Conservation (phyloP, 2,329 filamentous ascomycete species). For the Aureobasidium sp. region DNA sequence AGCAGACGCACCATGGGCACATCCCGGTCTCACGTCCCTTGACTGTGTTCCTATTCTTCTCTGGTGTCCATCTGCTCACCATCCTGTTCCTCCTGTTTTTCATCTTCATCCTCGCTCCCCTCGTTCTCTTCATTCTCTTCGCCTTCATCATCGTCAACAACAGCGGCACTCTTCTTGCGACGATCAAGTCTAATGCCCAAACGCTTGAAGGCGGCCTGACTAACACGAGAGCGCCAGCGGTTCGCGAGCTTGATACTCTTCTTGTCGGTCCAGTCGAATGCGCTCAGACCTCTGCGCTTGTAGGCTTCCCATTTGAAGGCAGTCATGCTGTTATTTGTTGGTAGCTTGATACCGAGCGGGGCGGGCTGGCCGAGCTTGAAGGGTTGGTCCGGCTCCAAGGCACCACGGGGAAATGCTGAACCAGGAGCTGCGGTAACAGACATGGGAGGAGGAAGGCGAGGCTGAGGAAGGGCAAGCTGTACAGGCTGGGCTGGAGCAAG, state of each 20-base stretch:
- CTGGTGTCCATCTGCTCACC: no score
- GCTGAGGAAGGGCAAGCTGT: neutral
- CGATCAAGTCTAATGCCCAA: neutral
- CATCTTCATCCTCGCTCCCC: no score
- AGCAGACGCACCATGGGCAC: no score
- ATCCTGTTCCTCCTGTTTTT: no score
- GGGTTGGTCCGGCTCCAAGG: neutral
- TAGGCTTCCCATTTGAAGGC: neutral
- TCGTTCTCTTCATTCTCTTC: neutral
- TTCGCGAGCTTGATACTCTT: neutral
- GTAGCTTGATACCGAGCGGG: neutral
- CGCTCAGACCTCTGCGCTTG: neutral
- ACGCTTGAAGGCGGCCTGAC: neutral
- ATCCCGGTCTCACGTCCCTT: no score
- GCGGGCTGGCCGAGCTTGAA: neutral
- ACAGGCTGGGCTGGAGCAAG: no score
- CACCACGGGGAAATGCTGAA: neutral
- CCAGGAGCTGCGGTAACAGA: neutral
- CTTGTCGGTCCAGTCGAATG: neutral
- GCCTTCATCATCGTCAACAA: no score
- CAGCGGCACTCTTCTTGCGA: neutral
- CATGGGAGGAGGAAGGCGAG: neutral
- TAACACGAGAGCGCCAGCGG: neutral
- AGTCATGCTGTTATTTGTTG: neutral
- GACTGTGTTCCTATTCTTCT: no score